A percentile compares a stretch with the other conserved stretches of the same genome.
These are phyloP conservation scores for Heimioporus sp. DNA, from an alignment of 768 basidiomycete genomes.

Conservation along the genomic window DNA sequence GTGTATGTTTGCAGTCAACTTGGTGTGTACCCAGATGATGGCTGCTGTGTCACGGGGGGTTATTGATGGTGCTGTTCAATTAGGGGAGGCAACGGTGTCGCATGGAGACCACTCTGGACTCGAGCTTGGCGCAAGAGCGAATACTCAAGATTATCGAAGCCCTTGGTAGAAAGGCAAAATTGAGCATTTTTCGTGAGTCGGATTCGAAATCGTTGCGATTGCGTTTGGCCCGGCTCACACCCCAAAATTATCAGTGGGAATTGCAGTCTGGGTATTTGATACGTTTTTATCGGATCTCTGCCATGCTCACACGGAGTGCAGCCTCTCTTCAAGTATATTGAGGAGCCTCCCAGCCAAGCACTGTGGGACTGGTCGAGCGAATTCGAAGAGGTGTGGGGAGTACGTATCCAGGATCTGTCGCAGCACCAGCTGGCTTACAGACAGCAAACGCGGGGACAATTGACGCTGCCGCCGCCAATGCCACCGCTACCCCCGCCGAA, in stretches of 20 bases:
- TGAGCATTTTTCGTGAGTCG: constrained; percentile 46
- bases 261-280: constrained; percentile 57
- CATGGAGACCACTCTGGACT: constrained; percentile 22
- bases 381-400: constrained; percentile 68
- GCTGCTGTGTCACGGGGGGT: background rate
- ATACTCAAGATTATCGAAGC: constrained; percentile 38
- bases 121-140: constrained; percentile 37
- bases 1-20: constrained; percentile 58
- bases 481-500: constrained; percentile 33
- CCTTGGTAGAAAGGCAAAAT: constrained; percentile 40
- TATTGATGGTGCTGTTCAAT: background rate
- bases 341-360: constrained; percentile 48
- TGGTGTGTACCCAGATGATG: constrained; percentile 42
- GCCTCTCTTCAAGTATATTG: constrained; percentile 66
- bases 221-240: constrained; percentile 10
- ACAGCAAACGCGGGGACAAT: constrained; percentile 16
- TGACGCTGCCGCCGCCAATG: constrained; percentile 24
- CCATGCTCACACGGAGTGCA: constrained; percentile 27
- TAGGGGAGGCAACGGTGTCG: constrained; percentile 35
- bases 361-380: constrained; percentile 59
- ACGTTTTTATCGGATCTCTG: constrained; percentile 23
- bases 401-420: constrained; percentile 50
- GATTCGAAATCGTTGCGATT: constrained; percentile 27
- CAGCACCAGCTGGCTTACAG: constrained; percentile 17
- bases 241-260: constrained; percentile 48